Evolutionary conservation across 1,284 basidiomycete species (phyloP), one percentile per base, ranked within the genome.

Genomic region (Rhodotorula glutinis): DNA sequence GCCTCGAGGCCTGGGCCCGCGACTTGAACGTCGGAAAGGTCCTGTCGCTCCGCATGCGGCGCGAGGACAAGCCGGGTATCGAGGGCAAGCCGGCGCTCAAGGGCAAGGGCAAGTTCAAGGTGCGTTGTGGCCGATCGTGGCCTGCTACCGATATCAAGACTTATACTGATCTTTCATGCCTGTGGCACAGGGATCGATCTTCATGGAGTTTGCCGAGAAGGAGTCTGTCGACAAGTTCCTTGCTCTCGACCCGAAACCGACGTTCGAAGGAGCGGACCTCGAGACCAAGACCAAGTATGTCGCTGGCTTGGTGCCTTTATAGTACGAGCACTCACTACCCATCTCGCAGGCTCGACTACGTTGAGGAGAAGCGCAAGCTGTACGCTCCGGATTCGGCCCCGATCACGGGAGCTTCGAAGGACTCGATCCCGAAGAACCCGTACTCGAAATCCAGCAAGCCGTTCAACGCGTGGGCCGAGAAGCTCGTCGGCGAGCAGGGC

Each of bases 331-430:
- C 55, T 69, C 25, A 62, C 25, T 19, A 19, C 19, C 43, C 29
- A 2, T 38, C 23, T 19, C 38, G 33, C 73, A 91, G 90, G 78
- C 88, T 89, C 71, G 91, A 83, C 11, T 98, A 98, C 79, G 92
- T 92, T 76, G 86, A 91, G 73, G 95, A 94, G 92, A 98, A 98
- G 82, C 91, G 94, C 80, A 89, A 91, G 80, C 49, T 88, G 86
- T 66, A 87, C 85, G 77, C 85, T 82, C 38, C 87, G 85, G 72
- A 61, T 47, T 62, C 69, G 30, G 30, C 80, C 81, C 54, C 78
- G 82, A 71, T 83, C 84, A 69, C 62, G 49, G 61, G 72, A 59
- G 33, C 55, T 21, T 54, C 70, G 60, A 83, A 83, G 67, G 84
- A 86, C 46, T 78, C 80, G 44, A 78, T 80, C 52, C 81, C 82